Conservation (phyloP, 139 green algal genomes). For the Picochlorum sp. region DNA sequence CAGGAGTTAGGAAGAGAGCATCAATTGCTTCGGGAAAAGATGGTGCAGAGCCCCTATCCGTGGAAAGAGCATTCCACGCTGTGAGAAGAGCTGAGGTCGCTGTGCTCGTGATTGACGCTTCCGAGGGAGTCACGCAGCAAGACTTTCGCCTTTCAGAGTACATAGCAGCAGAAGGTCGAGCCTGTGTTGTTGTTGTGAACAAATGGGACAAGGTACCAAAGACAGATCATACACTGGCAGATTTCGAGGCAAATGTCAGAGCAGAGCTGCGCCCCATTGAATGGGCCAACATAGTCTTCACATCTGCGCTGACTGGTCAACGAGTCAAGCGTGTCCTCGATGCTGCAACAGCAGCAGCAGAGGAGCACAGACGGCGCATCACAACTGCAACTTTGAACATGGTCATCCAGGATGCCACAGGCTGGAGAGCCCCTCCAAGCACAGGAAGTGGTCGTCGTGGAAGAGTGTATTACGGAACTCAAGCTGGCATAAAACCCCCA, state of each 20-base stretch:
- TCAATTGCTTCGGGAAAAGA: conserved; percentile 59
- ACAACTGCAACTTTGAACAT: conserved; percentile 91
- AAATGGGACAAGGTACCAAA: conserved; percentile 92
- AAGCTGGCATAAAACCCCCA: conserved; percentile 69
- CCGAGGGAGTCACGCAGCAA: conserved; percentile 65
- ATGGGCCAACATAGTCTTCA: conserved; percentile 87
- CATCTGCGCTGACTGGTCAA: conserved; percentile 59
- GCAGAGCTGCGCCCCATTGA: conserved; percentile 69
- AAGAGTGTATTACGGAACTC: conserved; percentile 91
- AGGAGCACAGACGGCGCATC: conserved; percentile 77
- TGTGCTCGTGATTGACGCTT: conserved; percentile 84
- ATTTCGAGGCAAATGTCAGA: conserved; percentile 30
- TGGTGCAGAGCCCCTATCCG: conserved; percentile 59
- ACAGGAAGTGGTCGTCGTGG: conserved; percentile 43
- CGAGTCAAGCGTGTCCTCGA: conserved; percentile 70
- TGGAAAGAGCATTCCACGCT: conserved; percentile 76
- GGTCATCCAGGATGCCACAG: conserved; percentile 63
- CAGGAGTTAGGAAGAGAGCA: conserved; percentile 79
- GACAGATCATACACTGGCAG: conserved; percentile 33
- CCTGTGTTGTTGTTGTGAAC: conserved; percentile 90
- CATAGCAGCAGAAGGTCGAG: conserved; percentile 66
- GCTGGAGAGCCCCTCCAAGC: conserved; percentile 63
- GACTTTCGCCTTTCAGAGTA: conserved; percentile 56
- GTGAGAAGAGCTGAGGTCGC: conserved; percentile 80
- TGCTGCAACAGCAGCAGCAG: conserved; percentile 51